Evolutionary conservation across 2,329 filamentous ascomycete genomes (phyloP).

Genomic region (Huntiella decipiens): DNA sequence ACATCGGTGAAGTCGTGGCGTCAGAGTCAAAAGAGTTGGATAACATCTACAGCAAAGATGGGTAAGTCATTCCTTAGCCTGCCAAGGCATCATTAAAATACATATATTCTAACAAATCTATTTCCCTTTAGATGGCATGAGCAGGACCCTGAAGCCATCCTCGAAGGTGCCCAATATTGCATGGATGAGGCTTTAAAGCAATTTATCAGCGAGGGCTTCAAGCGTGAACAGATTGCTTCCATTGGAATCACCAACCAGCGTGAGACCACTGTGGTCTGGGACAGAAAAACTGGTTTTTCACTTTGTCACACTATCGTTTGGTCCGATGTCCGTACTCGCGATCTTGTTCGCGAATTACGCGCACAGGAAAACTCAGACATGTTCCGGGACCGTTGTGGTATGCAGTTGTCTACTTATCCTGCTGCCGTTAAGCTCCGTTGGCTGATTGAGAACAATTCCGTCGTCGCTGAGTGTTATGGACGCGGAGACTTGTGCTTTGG

Average conservation of each 20-base stretch:
- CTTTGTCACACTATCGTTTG: constrained; percentile 76
- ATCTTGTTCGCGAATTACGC: constrained; percentile 60
- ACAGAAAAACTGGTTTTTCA: constrained; percentile 58
- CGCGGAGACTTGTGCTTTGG: constrained; percentile 62
- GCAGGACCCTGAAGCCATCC: constrained; percentile 62
- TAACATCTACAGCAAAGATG: constrained; percentile 67
- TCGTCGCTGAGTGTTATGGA: constrained; percentile 57
- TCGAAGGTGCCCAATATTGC: constrained; percentile 57
- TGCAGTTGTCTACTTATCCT: constrained; percentile 75
- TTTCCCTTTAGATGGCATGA: constrained; percentile 55
- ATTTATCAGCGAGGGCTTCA: constrained; percentile 52
- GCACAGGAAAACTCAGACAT: constrained; percentile 45
- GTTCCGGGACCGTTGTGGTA: constrained; percentile 52
- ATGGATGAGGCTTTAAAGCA: constrained; percentile 56
- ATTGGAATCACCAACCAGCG: constrained; percentile 82
- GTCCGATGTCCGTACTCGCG: constrained; percentile 65
- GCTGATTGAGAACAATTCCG: constrained; percentile 53
- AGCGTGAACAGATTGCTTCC: constrained; percentile 48
- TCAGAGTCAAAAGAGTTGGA: constrained; percentile 75
- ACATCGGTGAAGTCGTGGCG: constrained; percentile 55
- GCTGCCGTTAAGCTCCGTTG: constrained; percentile 72
- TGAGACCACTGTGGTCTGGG: constrained; percentile 76
- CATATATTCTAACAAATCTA: not conserved
- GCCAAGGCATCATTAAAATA: not conserved
- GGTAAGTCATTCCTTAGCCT: constrained; percentile 35